Percentiles rank a stretch among this genome's conserved stretches.
These are phyloP conservation scores for Harringtonia aguacate DNA, from an alignment of 2,329 filamentous ascomycete species.

Conservation along the genomic window DNA sequence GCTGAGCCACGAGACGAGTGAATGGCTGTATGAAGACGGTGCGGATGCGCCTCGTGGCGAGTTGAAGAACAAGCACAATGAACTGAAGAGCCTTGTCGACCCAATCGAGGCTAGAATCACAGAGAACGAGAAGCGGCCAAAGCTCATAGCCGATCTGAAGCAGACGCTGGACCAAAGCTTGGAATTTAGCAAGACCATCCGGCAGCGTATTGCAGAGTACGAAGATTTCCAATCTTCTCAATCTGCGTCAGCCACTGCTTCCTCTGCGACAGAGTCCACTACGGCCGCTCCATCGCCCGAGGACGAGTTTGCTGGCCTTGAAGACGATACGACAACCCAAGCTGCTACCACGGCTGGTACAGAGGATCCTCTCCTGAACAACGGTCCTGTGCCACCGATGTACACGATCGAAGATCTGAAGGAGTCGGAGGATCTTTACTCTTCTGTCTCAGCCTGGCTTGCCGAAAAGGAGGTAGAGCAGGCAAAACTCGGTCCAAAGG, in stretches of 20 bases:
- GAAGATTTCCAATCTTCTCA: conserved; percentile 45
- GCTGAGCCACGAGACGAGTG: conserved; percentile 58
- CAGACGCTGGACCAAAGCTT: conserved; percentile 61
- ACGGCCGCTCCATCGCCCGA: conserved; percentile 31
- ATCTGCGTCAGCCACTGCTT: conserved; percentile 26
- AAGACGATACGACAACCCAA: conserved; percentile 48
- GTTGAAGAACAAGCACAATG: conserved; percentile 66
- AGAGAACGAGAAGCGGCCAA: conserved; percentile 62
- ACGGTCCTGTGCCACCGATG: conserved; percentile 49
- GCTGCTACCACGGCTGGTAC: conserved; percentile 26
- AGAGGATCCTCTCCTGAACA: conserved; percentile 32
- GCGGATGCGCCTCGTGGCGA: conserved; percentile 63
- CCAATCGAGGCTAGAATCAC: conserved; percentile 67
- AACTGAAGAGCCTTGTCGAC: conserved; percentile 64
- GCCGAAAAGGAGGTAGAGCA: conserved; percentile 61
- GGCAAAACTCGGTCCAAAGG: conserved; percentile 54
- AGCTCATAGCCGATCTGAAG: conserved; percentile 55
- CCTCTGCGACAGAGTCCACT: conserved; percentile 21
- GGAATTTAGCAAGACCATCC: conserved; percentile 59
- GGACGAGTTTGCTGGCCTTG: conserved; percentile 61
- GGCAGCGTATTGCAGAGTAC: conserved; percentile 57
- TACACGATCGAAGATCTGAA: conserved; percentile 66
- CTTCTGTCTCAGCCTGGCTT: conserved; percentile 62
- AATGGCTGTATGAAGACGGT: conserved; percentile 88
- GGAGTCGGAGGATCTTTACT: conserved; percentile 50